Evolutionary conservation across 768 basidiomycete species (phyloP).

Genomic region (Dictyophora rubrovolvata): DNA sequence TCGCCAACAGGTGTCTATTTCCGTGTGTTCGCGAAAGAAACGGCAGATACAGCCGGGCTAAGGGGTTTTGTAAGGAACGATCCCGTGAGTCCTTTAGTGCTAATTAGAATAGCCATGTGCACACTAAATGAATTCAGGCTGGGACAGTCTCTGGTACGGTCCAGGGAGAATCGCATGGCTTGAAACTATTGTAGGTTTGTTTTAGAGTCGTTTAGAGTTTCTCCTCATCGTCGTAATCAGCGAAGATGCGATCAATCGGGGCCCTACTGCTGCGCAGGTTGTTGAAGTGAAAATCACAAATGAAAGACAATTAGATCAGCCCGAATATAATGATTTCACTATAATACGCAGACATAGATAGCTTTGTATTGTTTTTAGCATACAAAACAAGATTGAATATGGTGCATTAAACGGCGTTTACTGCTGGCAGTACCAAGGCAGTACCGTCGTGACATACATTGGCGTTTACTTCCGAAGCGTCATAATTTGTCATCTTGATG

Average conservation of each 20-base stretch:
- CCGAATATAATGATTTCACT: neutral
- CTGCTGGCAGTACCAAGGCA: constrained; percentile 3
- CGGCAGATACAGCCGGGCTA: neutral
- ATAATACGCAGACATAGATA: neutral
- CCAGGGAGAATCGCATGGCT: neutral
- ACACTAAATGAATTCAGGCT: neutral
- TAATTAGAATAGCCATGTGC: neutral
- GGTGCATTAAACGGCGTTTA: neutral
- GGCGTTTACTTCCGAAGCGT: neutral
- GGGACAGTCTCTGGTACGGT: neutral
- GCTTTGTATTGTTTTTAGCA: neutral
- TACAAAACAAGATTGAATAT: neutral
- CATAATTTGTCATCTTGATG: constrained; percentile 27
- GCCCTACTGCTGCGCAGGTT: neutral
- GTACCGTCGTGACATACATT: neutral
- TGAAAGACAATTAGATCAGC: neutral
- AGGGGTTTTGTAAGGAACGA: neutral
- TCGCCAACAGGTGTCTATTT: neutral
- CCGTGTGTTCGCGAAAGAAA: neutral
- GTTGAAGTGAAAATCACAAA: neutral
- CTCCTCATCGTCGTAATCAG: neutral
- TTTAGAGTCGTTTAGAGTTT: neutral
- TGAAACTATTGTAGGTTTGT: neutral
- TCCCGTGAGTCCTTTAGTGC: neutral
- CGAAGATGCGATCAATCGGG: neutral